phyloP scores from a whole-genome alignment of 2,329 filamentous ascomycete species.

The Fusarium sp. region DNA sequence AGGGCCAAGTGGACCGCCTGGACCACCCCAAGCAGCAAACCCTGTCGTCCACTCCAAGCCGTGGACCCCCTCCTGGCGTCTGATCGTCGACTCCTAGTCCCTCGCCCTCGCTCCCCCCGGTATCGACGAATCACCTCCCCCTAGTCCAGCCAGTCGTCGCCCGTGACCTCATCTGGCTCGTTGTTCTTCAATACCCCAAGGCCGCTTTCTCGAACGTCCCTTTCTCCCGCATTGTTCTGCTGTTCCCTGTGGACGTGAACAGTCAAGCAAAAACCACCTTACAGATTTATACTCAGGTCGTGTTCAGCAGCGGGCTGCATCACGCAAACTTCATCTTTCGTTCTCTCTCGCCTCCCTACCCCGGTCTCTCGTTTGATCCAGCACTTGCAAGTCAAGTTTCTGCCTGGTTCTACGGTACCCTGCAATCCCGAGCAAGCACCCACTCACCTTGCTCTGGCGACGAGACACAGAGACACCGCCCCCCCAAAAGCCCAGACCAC shows the following conservation, averaged over 20 bases:
- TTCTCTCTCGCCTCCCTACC: slow-evolving; percentile 27
- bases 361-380: slow-evolving; percentile 43
- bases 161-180: slow-evolving; percentile 46
- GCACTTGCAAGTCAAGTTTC: slow-evolving; percentile 42
- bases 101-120: slow-evolving; percentile 32
- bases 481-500: slow-evolving; percentile 43
- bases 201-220: slow-evolving; percentile 31
- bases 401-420: slow-evolving; percentile 44
- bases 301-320: slow-evolving; percentile 48
- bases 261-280: slow-evolving; percentile 40
- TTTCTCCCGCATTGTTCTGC: slow-evolving; percentile 43
- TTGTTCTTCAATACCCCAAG: slow-evolving; percentile 44
- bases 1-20: slow-evolving; percentile 39
- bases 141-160: slow-evolving; percentile 35
- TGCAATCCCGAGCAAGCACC: slow-evolving; percentile 41
- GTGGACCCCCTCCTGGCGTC: slow-evolving; percentile 43
- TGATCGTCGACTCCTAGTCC: slow-evolving; percentile 43
- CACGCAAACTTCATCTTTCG: slow-evolving; percentile 37
- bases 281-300: slow-evolving; percentile 29
- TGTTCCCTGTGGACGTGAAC: slow-evolving; percentile 45
- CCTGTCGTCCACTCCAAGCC: slow-evolving; percentile 38
- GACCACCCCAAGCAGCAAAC: slow-evolving; percentile 40
- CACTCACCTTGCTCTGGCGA: slow-evolving; percentile 43
- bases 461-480: slow-evolving; percentile 45
- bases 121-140: slow-evolving; percentile 41